Evolutionary conservation across 768 basidiomycete genomes (phyloP).

Genomic region (Glaciozyma antarctica): DNA sequence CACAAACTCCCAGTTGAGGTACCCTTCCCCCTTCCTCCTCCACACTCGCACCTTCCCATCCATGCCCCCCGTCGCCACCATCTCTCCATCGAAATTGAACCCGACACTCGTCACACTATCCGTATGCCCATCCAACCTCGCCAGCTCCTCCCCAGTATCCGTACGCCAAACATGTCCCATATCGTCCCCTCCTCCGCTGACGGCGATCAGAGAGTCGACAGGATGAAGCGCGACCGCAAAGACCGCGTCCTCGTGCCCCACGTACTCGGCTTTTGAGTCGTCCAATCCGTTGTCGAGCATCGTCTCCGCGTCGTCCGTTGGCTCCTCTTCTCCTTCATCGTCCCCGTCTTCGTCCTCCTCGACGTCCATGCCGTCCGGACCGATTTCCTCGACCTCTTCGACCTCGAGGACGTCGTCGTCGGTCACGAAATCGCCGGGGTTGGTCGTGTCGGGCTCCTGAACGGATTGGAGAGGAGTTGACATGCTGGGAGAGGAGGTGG

Average conservation of each 20-base stretch:
- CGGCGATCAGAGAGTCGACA: conserved; percentile 61
- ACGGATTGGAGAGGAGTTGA: not conserved
- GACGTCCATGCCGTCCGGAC: conserved; percentile 40
- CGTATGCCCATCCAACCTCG: conserved; percentile 79
- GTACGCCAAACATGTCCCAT: conserved; percentile 88
- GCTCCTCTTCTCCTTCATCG: conserved; percentile 62
- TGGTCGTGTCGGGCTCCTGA: not conserved
- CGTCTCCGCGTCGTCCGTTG: conserved; percentile 43
- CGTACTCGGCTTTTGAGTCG: conserved; percentile 39
- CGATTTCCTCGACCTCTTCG: conserved; percentile 16
- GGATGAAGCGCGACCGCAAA: conserved; percentile 81
- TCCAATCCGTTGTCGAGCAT: conserved; percentile 26
- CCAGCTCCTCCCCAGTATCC: conserved; percentile 66
- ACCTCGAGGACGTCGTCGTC: conserved; percentile 51
- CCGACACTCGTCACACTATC: conserved; percentile 74
- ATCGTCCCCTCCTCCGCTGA: conserved; percentile 92
- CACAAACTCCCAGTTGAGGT: conserved; percentile 87
- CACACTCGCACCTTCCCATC: conserved; percentile 89
- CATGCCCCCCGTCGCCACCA: conserved; percentile 95
- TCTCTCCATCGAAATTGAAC: conserved; percentile 82
- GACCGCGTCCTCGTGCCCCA: conserved; percentile 60
- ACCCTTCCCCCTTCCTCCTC: conserved; percentile 47
- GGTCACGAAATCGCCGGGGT: conserved; percentile 13
- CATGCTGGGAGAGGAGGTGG: not conserved
- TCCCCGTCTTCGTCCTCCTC: conserved; percentile 37